Conservation (phyloP, 768 basidiomycete genomes). For the Mycena galopus region DNA sequence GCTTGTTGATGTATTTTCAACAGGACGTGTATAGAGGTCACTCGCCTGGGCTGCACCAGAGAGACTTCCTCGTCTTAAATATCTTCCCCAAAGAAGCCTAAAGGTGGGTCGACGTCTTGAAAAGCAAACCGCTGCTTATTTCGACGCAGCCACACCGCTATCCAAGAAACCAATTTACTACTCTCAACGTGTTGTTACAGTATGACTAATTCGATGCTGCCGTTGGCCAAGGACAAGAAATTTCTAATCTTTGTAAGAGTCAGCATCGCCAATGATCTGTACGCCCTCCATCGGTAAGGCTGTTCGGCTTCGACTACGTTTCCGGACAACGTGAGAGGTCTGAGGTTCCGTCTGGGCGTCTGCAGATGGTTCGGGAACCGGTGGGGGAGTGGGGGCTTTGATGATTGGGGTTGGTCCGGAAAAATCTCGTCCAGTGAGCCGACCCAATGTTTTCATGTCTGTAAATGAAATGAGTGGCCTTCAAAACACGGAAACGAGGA, state of each 20-base stretch:
- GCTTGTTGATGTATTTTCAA: not conserved
- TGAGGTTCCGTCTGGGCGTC: constrained; percentile 14
- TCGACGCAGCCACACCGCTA: not conserved
- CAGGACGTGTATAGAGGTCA: not conserved
- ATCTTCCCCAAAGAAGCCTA: not conserved
- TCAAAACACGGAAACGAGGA: not conserved
- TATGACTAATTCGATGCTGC: too few relatives aligned
- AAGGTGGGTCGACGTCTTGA: not conserved
- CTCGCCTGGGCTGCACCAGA: not conserved
- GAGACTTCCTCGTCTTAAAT: not conserved
- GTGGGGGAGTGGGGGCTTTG: constrained; percentile 52
- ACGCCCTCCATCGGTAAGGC: constrained; percentile 37
- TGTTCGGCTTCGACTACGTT: constrained; percentile 42
- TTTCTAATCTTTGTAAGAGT: constrained; percentile 30
- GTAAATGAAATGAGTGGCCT: not conserved
- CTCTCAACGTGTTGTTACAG: too few relatives aligned
- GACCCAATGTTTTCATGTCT: constrained; percentile 82
- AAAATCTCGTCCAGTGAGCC: constrained; percentile 90
- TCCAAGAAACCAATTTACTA: not conserved
- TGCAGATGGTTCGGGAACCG: constrained; percentile 37
- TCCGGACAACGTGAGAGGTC: constrained; percentile 27
- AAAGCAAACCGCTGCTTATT: too few relatives aligned
- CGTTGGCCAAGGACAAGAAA: not conserved
- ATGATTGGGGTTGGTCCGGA: constrained; percentile 85
- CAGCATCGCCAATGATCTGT: constrained; percentile 40